phyloP scores from a whole-genome alignment of 1,139 yeast genomes.

The Candida sp. region DNA sequence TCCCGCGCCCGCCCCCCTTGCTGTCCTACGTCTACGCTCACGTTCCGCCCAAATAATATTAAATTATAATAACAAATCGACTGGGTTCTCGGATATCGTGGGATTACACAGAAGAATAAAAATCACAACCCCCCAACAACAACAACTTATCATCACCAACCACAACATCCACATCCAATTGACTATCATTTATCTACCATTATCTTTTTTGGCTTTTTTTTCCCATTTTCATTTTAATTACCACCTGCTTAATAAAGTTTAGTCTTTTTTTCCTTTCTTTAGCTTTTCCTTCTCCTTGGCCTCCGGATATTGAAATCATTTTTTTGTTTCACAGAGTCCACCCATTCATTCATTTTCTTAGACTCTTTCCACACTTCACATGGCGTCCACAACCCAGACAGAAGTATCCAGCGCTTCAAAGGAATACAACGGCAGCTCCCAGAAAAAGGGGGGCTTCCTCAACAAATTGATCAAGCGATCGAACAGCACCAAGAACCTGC shows the following conservation, averaged over 20 bases:
- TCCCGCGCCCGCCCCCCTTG: too few species aligned
- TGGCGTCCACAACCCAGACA: neutral
- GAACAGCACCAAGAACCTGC: neutral
- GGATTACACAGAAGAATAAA: neutral
- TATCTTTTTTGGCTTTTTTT: neutral
- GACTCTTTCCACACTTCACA: neutral
- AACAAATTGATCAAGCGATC: slow-evolving; percentile 14
- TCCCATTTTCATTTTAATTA: neutral
- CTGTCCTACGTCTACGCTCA: too few species aligned
- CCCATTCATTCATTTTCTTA: neutral
- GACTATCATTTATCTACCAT: neutral
- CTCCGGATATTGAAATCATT: neutral
- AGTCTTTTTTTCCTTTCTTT: neutral
- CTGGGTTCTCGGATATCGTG: neutral
- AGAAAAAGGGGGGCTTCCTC: slow-evolving; percentile 15
- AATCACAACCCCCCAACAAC: neutral
- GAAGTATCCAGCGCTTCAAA: neutral
- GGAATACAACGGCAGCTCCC: neutral
- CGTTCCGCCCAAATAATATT: too few species aligned
- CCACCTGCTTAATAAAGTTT: neutral
- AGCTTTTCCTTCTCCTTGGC: too few species aligned
- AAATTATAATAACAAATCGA: too few species aligned
- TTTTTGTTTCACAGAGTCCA: neutral
- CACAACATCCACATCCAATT: too few species aligned
- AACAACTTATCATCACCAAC: neutral